Evolutionary conservation across 2,329 filamentous ascomycete genomes (phyloP).

Genomic region (Pleoardoris graminearum): DNA sequence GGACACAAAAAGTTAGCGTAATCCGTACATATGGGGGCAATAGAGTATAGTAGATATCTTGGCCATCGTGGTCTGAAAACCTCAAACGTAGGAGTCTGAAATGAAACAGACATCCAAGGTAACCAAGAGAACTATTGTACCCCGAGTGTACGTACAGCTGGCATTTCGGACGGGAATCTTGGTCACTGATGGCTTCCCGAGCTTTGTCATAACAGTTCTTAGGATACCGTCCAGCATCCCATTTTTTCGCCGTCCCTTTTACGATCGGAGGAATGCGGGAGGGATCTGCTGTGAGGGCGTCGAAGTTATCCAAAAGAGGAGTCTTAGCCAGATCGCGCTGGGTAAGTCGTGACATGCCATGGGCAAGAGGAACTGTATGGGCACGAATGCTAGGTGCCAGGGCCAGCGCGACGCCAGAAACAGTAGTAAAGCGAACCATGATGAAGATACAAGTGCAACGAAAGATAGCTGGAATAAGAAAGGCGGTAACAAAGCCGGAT

Average conservation of each 20-base stretch:
- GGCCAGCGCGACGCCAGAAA: conserved; percentile 6
- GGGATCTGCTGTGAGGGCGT: conserved; percentile 5
- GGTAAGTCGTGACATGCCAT: conserved; percentile 1
- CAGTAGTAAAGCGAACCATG: conserved; percentile 3
- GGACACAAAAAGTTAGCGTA: no score
- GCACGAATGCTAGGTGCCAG: conserved; percentile 1
- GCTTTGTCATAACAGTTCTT: conserved; percentile 17
- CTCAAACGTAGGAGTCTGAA: no score
- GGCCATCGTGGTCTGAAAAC: no score
- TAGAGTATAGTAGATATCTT: no score
- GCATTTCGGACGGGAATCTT: conserved; percentile 12
- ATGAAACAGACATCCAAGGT: no score
- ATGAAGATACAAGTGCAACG: no score
- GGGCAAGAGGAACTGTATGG: conserved; percentile 1
- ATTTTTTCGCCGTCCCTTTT: not conserved
- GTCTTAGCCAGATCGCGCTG: conserved; percentile 4
- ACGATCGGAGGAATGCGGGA: conserved; percentile 4
- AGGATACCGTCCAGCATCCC: conserved; percentile 10
- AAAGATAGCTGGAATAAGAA: no score
- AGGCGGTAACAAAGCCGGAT: no score
- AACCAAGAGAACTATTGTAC: no score
- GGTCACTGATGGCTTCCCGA: conserved; percentile 5
- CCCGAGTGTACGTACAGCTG: no score
- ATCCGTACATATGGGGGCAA: no score
- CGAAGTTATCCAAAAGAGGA: conserved; percentile 3